These are phyloP conservation scores for Termitomyces sp. DNA, from an alignment of 768 basidiomycete species.

Conservation along the genomic window DNA sequence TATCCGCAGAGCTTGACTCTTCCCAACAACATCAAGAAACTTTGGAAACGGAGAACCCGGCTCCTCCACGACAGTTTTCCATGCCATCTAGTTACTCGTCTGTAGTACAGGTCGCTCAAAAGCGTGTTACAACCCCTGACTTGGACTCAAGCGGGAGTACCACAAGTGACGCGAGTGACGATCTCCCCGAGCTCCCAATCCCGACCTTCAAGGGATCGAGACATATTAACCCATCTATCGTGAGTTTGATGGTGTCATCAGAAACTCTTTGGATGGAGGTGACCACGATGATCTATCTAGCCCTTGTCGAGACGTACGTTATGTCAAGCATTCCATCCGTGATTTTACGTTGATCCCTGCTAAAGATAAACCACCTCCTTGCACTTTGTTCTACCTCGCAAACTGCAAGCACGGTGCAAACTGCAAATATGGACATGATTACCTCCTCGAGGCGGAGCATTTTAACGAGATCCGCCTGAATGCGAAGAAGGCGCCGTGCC, in stretches of 20 bases:
- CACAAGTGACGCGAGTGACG: constrained; percentile 43
- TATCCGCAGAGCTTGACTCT: constrained; percentile 6
- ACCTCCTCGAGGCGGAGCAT: constrained; percentile 49
- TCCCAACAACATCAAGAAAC: constrained; percentile 20
- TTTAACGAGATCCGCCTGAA: constrained; percentile 48
- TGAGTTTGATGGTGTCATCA: constrained; percentile 23
- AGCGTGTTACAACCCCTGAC: constrained; percentile 30
- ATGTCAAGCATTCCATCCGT: constrained; percentile 4
- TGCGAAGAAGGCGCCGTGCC: constrained; percentile 61
- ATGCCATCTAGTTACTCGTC: constrained; percentile 40
- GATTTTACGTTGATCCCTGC: constrained; percentile 13
- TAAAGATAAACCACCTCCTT: constrained; percentile 60
- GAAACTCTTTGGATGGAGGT: neutral
- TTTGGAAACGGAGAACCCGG: constrained; percentile 1
- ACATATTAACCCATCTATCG: constrained; percentile 49
- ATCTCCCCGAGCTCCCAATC: constrained; percentile 22
- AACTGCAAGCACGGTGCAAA: constrained; percentile 53
- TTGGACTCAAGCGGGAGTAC: constrained; percentile 38
- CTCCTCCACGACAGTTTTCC: constrained; percentile 8
- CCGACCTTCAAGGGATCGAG: constrained; percentile 33
- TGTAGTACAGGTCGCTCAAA: constrained; percentile 26
- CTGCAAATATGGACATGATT: constrained; percentile 63
- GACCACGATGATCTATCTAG: constrained; percentile 22
- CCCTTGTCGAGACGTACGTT: constrained; percentile 58
- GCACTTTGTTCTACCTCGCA: constrained; percentile 61